Base-by-base conservation (phyloP, 441 rosid species). In the Pelargonium hybrid region DNA sequence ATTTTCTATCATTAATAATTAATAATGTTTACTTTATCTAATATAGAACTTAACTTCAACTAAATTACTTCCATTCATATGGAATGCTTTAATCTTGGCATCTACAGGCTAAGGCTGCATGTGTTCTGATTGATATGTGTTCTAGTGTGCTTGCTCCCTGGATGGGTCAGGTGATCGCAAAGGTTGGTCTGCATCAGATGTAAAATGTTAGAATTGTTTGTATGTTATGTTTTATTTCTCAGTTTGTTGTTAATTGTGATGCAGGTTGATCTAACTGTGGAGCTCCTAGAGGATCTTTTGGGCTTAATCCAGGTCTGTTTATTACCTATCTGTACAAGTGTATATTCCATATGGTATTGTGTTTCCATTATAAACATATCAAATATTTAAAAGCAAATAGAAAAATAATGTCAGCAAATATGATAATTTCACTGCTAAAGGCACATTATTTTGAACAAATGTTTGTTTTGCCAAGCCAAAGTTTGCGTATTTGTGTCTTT, bases 51-150 rank as follows among this genome's bases (percentile, higher is more conserved):
- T 26, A 62, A 14, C 41, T 62, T 62, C 41, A 25, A 26, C 8
- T 15, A 34, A 34, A 65, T 14, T 65, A 37, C 14, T 1, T 29
- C 25, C 5, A 4, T 63, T 26, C 17, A 59, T 65, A 13, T 65
- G 17, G 71, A 66, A 72, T 65, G 68, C 72, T 71, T 52, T 70
- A 57, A 70, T 57, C 15, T 59, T 54, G 31, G 47, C 23, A 67
- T 82, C 68, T 68, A 70, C 89, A 91, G 97, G 92, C 89, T 65
- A 91, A 88, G 84, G 94, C 92, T 69, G 94, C 97, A 68, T 88
- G 97, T 76, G 79, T 91, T 76, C 77, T 91, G 67, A 84, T 91
- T 76, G 97, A 91, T 80, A 83, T 91, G 31, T 88, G 97, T 79
- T 85, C 90, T 61, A 81, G 89, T 37, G 86, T 84, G 69, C 81